Percentiles rank a stretch among this genome's conserved stretches.
Evolutionary conservation across 345 rosid species (phyloP).

Genomic region (Brassica rapa): DNA sequence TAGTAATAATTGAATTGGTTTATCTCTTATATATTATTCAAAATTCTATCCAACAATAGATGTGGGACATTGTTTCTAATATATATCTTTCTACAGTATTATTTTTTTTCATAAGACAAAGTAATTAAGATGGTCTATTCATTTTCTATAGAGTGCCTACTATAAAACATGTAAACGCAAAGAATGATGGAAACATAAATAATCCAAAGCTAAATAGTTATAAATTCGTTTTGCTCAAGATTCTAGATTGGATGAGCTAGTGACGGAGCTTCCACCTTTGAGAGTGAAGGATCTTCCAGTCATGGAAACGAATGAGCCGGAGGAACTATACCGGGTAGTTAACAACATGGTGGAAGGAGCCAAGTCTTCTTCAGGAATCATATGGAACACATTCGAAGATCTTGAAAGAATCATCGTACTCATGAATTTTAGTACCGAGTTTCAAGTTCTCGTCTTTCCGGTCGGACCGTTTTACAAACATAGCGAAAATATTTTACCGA

Average conservation of each 20-base stretch:
- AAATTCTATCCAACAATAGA: neutral
- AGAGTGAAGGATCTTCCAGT: slow-evolving; percentile 52
- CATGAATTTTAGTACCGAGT: slow-evolving; percentile 13
- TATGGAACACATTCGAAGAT: slow-evolving; percentile 56
- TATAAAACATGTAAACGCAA: neutral
- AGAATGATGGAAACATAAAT: neutral
- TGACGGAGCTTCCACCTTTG: slow-evolving; percentile 46
- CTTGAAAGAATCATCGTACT: slow-evolving; percentile 45
- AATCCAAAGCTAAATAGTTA: slow-evolving; percentile 4
- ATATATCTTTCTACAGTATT: too few relatives aligned
- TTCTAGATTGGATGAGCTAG: slow-evolving; percentile 42
- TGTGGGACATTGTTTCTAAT: neutral
- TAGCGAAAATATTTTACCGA: slow-evolving; percentile 30
- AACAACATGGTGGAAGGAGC: slow-evolving; percentile 32
- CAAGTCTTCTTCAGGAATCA: slow-evolving; percentile 51
- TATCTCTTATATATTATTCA: neutral
- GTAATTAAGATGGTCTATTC: neutral
- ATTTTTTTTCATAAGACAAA: neutral
- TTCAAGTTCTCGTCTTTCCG: slow-evolving; percentile 44
- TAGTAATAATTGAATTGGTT: neutral
- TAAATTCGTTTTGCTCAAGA: slow-evolving; percentile 28
- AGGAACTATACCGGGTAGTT: slow-evolving; percentile 12
- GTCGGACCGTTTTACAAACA: slow-evolving; percentile 56
- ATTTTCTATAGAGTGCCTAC: neutral
- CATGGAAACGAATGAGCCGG: slow-evolving; percentile 28